phyloP scores from a whole-genome alignment of 2,329 filamentous ascomycete genomes.

The Cercospora zeae-maydis region DNA sequence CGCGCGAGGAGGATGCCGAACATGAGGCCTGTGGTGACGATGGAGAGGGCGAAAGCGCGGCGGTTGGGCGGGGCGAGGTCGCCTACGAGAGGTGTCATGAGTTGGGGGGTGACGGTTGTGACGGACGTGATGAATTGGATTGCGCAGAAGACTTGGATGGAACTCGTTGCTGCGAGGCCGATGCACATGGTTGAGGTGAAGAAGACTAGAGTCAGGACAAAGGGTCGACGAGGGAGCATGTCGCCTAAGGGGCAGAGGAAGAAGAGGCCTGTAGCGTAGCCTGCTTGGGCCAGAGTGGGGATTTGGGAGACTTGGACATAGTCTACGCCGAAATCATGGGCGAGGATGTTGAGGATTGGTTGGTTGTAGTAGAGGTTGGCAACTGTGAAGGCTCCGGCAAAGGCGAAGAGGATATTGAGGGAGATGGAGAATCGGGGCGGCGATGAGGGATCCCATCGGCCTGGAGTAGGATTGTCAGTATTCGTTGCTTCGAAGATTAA shows the following conservation, averaged over 20 bases:
- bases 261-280: constrained; percentile 70
- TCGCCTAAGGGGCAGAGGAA: constrained; percentile 76
- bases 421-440: constrained; percentile 66
- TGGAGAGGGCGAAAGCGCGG: constrained; percentile 65
- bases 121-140: constrained; percentile 71
- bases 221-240: constrained; percentile 61
- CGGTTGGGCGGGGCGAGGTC: constrained; percentile 69
- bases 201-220: constrained; percentile 61
- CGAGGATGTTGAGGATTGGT: constrained; percentile 72
- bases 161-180: constrained; percentile 65
- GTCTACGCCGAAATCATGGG: constrained; percentile 64
- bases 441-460: constrained; percentile 61
- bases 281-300: constrained; percentile 73
- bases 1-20: constrained; percentile 74
- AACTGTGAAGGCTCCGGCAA: constrained; percentile 66
- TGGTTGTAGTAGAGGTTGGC: constrained; percentile 81
- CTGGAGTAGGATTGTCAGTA: background rate
- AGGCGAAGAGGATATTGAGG: constrained; percentile 67
- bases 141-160: constrained; percentile 62
- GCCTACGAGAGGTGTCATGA: constrained; percentile 75
- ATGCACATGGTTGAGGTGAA: constrained; percentile 67
- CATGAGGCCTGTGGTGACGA: constrained; percentile 71
- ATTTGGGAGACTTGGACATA: constrained; percentile 66
- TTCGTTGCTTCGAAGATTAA: background rate
- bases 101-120: constrained; percentile 72